Percentiles rank a stretch among this genome's conserved stretches.
Conservation (phyloP, 2,329 filamentous ascomycete genomes). For the Pezicula neosporulosa region DNA sequence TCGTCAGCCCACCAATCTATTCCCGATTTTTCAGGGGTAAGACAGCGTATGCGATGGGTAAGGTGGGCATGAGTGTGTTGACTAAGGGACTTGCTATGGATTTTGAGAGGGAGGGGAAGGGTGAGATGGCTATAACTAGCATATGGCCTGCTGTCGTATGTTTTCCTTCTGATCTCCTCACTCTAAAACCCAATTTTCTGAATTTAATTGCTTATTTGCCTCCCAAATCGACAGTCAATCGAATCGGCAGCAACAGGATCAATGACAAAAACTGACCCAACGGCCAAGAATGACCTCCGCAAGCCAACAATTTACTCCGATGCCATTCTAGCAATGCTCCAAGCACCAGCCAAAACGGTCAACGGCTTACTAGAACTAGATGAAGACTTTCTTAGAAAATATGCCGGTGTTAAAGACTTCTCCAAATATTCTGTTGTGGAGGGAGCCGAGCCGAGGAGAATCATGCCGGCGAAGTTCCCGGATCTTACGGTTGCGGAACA, state of each 20-base stretch:
- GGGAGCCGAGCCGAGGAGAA: conserved; percentile 62
- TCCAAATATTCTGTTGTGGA: conserved; percentile 67
- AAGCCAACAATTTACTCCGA: conserved; percentile 75
- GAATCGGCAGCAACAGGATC: conserved; percentile 70
- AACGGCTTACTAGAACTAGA: conserved; percentile 74
- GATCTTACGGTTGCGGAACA: conserved; percentile 72
- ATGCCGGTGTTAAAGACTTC: conserved; percentile 66
- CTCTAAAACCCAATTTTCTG: background rate
- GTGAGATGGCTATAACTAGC: conserved; percentile 72
- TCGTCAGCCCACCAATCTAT: conserved; percentile 83
- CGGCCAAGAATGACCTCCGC: conserved; percentile 55
- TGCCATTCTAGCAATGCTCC: conserved; percentile 70
- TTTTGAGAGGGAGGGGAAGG: conserved; percentile 56
- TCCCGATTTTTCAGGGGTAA: conserved; percentile 82
- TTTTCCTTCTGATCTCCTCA: conserved; percentile 8
- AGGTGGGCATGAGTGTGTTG: conserved; percentile 78
- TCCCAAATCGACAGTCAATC: conserved; percentile 46
- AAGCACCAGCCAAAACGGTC: conserved; percentile 53
- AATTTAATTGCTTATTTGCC: background rate
- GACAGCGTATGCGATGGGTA: conserved; percentile 77
- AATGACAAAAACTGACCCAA: conserved; percentile 40
- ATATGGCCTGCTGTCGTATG: conserved; percentile 77
- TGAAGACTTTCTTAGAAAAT: conserved; percentile 72
- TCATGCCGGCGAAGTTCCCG: conserved; percentile 70
- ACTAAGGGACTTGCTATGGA: conserved; percentile 84